These are phyloP conservation scores for Apophysomyces trapeziformis DNA, from an alignment of 371 early-diverging fungal species.

Conservation along the genomic window DNA sequence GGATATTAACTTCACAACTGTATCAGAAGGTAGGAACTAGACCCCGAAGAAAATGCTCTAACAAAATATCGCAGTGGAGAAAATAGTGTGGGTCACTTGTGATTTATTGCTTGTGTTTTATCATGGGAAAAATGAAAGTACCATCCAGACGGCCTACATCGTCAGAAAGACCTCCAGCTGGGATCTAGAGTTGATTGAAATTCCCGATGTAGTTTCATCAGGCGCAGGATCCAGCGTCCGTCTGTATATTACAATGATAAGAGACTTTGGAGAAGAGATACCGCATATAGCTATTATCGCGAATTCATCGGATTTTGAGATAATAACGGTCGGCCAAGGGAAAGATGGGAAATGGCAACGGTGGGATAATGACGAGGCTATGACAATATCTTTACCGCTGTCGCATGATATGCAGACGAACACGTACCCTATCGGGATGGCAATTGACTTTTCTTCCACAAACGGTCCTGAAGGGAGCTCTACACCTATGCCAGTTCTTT, in stretches of 20 bases:
- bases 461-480: background rate
- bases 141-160: no score
- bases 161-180: background rate
- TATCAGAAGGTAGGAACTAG: no score
- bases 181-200: background rate
- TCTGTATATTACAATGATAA: constrained; percentile 2
- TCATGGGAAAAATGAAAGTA: background rate
- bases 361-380: constrained; percentile 19
- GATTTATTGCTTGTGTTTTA: background rate
- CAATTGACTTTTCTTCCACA: constrained; percentile 15
- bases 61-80: background rate
- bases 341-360: constrained; percentile 13
- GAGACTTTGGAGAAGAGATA: constrained; percentile 13
- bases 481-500: constrained; percentile 4
- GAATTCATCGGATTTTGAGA: constrained; percentile 11
- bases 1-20: no score
- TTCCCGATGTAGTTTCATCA: background rate
- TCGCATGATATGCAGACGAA: constrained; percentile 8
- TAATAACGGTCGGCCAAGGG: constrained; percentile 16
- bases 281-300: constrained; percentile 12
- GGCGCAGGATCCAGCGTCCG: background rate
- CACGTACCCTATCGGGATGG: constrained; percentile 19
- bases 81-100: background rate
- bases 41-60: no score
- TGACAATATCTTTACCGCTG: constrained; percentile 13